A percentile compares a stretch with the other conserved stretches of the same genome.
Conservation (phyloP, 116 monocot species). For the Cymodocea nodosa region DNA sequence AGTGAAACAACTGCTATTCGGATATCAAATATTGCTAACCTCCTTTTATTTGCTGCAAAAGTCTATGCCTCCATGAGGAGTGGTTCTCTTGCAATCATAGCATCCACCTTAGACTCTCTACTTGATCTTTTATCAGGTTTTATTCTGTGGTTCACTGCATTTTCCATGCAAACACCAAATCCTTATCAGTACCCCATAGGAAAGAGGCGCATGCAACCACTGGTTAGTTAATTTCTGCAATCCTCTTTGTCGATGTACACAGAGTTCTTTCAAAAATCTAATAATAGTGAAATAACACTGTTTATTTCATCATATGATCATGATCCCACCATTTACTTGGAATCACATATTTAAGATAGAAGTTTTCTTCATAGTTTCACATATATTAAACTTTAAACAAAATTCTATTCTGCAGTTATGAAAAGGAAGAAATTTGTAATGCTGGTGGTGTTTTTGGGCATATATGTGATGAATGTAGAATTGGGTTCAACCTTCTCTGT, state of each 20-base stretch:
- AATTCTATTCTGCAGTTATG: too few relatives aligned
- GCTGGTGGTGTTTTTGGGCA: too few relatives aligned
- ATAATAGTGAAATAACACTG: too few relatives aligned
- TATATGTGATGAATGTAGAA: too few relatives aligned
- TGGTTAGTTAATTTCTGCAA: conserved; percentile 33
- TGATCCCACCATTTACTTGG: too few relatives aligned
- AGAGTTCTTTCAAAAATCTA: too few relatives aligned
- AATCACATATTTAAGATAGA: too few relatives aligned
- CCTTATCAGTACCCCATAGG: conserved; percentile 95
- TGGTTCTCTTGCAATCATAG: conserved; percentile 86
- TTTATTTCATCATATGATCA: too few relatives aligned
- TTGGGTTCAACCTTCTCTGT: too few relatives aligned
- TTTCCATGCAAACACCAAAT: conserved; percentile 84
- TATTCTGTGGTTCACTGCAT: conserved; percentile 94
- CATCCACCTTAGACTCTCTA: conserved; percentile 91
- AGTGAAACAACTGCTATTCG: conserved; percentile 67
- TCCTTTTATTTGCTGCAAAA: conserved; percentile 88
- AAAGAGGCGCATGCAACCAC: conserved; percentile 93
- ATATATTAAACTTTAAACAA: too few relatives aligned
- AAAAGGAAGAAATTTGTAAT: too few relatives aligned
- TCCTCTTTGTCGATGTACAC: neutral
- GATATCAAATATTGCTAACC: conserved; percentile 79
- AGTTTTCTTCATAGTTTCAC: too few relatives aligned
- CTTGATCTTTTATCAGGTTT: conserved; percentile 95
- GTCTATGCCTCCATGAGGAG: conserved; percentile 90